phyloP scores from a whole-genome alignment of 2,329 filamentous ascomycete species.

The Claviceps capensis region DNA sequence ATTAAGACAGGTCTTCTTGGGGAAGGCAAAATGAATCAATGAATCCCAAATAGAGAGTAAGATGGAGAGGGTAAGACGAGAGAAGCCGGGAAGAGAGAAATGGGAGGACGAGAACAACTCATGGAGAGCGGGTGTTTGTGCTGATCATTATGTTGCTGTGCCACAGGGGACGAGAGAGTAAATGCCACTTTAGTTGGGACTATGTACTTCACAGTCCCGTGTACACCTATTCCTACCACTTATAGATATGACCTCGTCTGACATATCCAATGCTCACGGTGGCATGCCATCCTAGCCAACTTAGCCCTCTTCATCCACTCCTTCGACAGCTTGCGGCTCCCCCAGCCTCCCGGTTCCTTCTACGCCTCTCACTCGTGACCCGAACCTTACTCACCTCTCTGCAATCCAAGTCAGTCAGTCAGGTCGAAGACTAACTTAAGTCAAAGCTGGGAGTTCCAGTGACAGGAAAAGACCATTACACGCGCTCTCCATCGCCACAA shows the following conservation, averaged over 20 bases:
- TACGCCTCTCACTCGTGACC: too few relatives aligned
- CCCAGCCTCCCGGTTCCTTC: too few relatives aligned
- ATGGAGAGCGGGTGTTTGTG: not conserved
- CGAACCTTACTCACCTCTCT: too few relatives aligned
- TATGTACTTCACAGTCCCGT: slow-evolving; percentile 5
- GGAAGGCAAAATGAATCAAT: not conserved
- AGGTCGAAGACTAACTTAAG: too few relatives aligned
- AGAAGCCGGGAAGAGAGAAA: not conserved
- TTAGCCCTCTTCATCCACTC: not conserved
- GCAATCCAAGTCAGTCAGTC: too few relatives aligned
- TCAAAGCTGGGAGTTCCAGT: too few relatives aligned
- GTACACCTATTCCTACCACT: slow-evolving; percentile 9
- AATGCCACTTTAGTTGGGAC: not conserved
- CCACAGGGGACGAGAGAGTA: not conserved
- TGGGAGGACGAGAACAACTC: not conserved
- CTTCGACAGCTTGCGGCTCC: too few relatives aligned
- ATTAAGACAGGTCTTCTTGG: not conserved
- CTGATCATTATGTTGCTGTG: not conserved
- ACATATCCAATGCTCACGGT: not conserved
- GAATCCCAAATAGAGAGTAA: not conserved
- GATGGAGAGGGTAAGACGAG: not conserved
- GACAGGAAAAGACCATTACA: too few relatives aligned
- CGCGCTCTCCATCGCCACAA: too few relatives aligned
- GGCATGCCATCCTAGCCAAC: not conserved
- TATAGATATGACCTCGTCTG: slow-evolving; percentile 7